Percentiles rank a stretch among this genome's conserved stretches.
Conservation (phyloP, 768 basidiomycete species). For the Amylocystis lapponica region DNA sequence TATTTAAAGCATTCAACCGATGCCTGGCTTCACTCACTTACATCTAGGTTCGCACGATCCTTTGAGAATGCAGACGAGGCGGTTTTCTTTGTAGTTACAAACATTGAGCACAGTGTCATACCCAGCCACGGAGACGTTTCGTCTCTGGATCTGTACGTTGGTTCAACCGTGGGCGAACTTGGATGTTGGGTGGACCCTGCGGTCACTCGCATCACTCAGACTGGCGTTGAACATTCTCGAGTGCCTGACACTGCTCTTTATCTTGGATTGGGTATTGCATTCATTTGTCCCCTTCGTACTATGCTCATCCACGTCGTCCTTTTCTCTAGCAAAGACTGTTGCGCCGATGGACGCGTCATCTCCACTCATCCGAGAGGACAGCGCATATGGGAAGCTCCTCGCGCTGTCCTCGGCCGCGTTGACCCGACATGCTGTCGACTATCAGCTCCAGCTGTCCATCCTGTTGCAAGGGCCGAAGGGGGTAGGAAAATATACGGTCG, state of each 20-base stretch:
- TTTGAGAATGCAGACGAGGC: slow-evolving; percentile 34
- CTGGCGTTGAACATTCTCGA: slow-evolving; percentile 65
- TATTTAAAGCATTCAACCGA: background rate
- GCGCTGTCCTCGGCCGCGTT: slow-evolving; percentile 58
- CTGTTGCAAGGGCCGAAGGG: slow-evolving; percentile 78
- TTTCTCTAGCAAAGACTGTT: background rate
- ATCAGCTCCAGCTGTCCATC: slow-evolving; percentile 62
- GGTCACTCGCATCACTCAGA: slow-evolving; percentile 71
- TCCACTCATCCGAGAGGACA: slow-evolving; percentile 10
- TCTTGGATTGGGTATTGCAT: slow-evolving; percentile 22
- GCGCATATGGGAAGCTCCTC: slow-evolving; percentile 42
- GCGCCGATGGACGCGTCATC: background rate
- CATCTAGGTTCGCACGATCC: background rate
- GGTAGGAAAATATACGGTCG: slow-evolving; percentile 70
- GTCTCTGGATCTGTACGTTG: slow-evolving; percentile 44
- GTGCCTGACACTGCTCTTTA: slow-evolving; percentile 50
- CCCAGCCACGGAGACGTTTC: slow-evolving; percentile 29
- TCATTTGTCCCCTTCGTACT: background rate
- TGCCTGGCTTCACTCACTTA: too few relatives aligned
- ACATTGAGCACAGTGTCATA: slow-evolving; percentile 61
- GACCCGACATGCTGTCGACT: slow-evolving; percentile 48
- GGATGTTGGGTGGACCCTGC: slow-evolving; percentile 82
- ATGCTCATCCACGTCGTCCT: background rate
- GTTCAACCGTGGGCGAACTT: slow-evolving; percentile 58
- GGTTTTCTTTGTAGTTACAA: slow-evolving; percentile 75